Evolutionary conservation across 2,329 filamentous ascomycete genomes (phyloP).

Genomic region (Clonostachys sp.): DNA sequence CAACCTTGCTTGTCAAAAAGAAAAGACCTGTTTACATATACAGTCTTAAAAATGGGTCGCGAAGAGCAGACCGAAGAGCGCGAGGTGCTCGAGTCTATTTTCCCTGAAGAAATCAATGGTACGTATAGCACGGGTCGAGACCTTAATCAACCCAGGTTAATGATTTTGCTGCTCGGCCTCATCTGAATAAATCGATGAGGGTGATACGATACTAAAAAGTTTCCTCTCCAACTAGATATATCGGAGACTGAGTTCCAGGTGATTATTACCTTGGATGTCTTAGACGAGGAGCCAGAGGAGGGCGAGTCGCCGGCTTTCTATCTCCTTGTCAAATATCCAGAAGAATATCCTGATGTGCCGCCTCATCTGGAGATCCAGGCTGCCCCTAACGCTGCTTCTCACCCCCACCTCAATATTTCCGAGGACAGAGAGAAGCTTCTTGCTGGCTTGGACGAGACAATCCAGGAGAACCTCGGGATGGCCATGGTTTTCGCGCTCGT

Average conservation of each 20-base stretch:
- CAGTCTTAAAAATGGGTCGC: slow-evolving; percentile 47
- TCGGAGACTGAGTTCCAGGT: slow-evolving; percentile 88
- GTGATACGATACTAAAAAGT: not conserved
- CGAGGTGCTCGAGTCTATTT: slow-evolving; percentile 97
- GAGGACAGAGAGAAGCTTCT: slow-evolving; percentile 76
- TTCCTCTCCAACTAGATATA: slow-evolving; percentile 55
- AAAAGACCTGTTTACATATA: not conserved
- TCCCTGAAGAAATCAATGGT: slow-evolving; percentile 96
- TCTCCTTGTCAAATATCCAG: slow-evolving; percentile 85
- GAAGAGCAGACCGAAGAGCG: slow-evolving; percentile 96
- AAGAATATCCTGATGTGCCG: slow-evolving; percentile 82
- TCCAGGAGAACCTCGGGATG: slow-evolving; percentile 94
- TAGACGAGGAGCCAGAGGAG: slow-evolving; percentile 57
- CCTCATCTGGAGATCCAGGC: slow-evolving; percentile 77
- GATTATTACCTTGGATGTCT: slow-evolving; percentile 77
- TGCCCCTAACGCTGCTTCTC: slow-evolving; percentile 62
- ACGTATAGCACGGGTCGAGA: slow-evolving; percentile 6
- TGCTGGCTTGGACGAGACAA: slow-evolving; percentile 63
- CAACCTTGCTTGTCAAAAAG: not conserved
- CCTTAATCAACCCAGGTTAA: too few relatives aligned
- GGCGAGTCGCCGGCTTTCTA: slow-evolving; percentile 67
- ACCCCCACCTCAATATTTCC: slow-evolving; percentile 73
- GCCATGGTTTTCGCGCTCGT: slow-evolving; percentile 95
- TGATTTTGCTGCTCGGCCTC: too few relatives aligned
- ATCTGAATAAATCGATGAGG: not conserved